Base-by-base conservation (phyloP, 164 flowering plant genomes). In the Umbilicus rupestris region DNA sequence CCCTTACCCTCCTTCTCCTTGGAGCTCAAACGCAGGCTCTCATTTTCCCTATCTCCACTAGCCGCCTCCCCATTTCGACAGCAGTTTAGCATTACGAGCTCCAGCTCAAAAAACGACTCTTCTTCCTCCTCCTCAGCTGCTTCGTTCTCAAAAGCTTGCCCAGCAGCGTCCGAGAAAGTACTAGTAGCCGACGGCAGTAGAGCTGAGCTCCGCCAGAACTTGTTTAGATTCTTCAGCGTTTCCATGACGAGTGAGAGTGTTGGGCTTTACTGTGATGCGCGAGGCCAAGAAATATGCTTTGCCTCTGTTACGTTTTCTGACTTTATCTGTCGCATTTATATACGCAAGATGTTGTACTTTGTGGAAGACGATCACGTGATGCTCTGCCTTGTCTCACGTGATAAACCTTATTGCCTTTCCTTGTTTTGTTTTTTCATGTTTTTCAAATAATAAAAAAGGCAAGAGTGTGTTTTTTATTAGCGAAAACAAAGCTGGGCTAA, bases 41-140 rank as follows among this genome's bases (percentile, higher is more conserved):
- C 66, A 5, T 64, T 28, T 15, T 39, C 37, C 42, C 41, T 62
- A 30, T 1, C 35, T n/a, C n/a, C n/a, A n/a, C n/a, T n/a, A n/a
- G 16, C 1, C 28, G 31, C 24, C 24, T 20, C 42, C 66, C 42
- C 66, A 35, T 26, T 28, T 16, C 30, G 26, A 35, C 45, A 11
- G 66, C 17, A 46, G 44, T 66, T 62, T 31, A 66, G 55, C 11
- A 68, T 39, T 30, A 74, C 28, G 14, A 81, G 47, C 65, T 81
- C 78, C 62, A 81, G 63, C 26, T 81, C 84, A 57, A 81, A 73
- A 76, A 78, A 81, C 0, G 84, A 81, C 49, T 78, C 83, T 17
- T 80, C 83, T 33, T 69, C 74, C 7, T 64, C 78, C 1, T 42
- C 52, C 8, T 69, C 73, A 19, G 58, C 9, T 9, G 63, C 68